Evolutionary conservation across 495 filamentous ascomycete species (phyloP).

Genomic region (Talaromyces trachyspermus): DNA sequence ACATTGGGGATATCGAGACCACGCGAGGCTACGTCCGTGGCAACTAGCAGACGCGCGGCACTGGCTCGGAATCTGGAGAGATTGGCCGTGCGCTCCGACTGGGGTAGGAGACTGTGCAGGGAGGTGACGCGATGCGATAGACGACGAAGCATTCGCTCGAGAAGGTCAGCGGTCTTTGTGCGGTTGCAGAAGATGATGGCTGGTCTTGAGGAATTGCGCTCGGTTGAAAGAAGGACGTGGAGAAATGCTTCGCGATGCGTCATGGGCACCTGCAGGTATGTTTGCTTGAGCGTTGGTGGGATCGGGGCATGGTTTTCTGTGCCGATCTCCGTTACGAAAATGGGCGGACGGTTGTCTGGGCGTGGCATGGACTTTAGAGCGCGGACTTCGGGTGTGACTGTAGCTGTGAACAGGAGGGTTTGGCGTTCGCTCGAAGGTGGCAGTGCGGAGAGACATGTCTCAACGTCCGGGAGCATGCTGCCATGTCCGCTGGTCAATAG

Average conservation of each 20-base stretch:
- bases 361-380: conserved; percentile 69
- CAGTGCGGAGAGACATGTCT: conserved; percentile 73
- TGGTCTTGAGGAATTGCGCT: conserved; percentile 62
- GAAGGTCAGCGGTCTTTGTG: conserved; percentile 76
- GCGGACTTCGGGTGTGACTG: conserved; percentile 85
- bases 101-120: conserved; percentile 78
- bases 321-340: conserved; percentile 84
- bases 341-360: conserved; percentile 57
- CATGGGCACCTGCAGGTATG: conserved; percentile 77
- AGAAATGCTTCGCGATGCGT: conserved; percentile 91
- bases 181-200: conserved; percentile 94
- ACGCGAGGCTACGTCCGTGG: conserved; percentile 91
- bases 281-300: conserved; percentile 73
- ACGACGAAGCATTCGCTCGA: conserved; percentile 76
- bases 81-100: conserved; percentile 75
- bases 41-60: conserved; percentile 86
- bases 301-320: conserved; percentile 58
- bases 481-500: conserved; percentile 68
- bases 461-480: conserved; percentile 89
- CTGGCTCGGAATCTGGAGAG: conserved; percentile 84
- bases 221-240: conserved; percentile 79
- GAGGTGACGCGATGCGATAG: conserved; percentile 86
- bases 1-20: conserved; percentile 96
- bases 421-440: conserved; percentile 69
- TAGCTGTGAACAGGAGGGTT: conserved; percentile 94